Conservation (phyloP, 495 filamentous ascomycete genomes). For the Xylaria intraflava region DNA sequence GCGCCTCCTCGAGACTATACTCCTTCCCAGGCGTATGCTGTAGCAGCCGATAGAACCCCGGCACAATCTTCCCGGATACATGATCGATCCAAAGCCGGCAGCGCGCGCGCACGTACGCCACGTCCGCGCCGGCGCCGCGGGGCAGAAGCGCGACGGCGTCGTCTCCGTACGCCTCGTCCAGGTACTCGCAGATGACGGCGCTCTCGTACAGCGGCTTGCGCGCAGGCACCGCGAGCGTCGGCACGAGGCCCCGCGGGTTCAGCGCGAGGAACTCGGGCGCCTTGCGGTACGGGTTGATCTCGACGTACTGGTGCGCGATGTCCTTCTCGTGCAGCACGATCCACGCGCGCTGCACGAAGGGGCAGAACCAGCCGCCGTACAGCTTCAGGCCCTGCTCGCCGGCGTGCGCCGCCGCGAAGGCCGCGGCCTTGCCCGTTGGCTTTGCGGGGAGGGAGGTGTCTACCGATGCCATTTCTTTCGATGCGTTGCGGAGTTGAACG, state of each 20-base stretch:
- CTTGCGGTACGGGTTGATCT: slow-evolving; percentile 68
- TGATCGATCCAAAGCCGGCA: slow-evolving; percentile 65
- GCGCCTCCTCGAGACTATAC: slow-evolving; percentile 34
- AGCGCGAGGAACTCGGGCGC: slow-evolving; percentile 53
- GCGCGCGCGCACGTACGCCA: slow-evolving; percentile 50
- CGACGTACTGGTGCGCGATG: slow-evolving; percentile 67
- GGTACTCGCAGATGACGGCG: slow-evolving; percentile 59
- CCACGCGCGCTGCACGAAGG: slow-evolving; percentile 60
- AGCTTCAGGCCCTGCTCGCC: slow-evolving; percentile 36
- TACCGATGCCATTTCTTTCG: slow-evolving; percentile 20
- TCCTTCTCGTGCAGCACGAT: slow-evolving; percentile 61
- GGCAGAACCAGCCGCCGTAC: slow-evolving; percentile 48
- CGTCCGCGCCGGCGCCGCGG: slow-evolving; percentile 15
- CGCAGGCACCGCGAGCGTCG: slow-evolving; percentile 45
- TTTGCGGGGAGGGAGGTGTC: slow-evolving; percentile 26
- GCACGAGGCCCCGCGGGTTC: slow-evolving; percentile 64
- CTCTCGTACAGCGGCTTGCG: slow-evolving; percentile 61
- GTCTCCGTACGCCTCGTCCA: slow-evolving; percentile 55
- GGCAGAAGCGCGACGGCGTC: slow-evolving; percentile 44
- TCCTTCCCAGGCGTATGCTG: slow-evolving; percentile 53
- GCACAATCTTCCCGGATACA: slow-evolving; percentile 55
- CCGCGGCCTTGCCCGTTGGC: slow-evolving; percentile 31
- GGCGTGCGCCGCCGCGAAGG: slow-evolving; percentile 28
- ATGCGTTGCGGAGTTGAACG: neutral
- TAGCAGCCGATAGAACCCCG: slow-evolving; percentile 57